Evolutionary conservation across 257 asterid species (phyloP).

Genomic region (Coffea canephora): DNA sequence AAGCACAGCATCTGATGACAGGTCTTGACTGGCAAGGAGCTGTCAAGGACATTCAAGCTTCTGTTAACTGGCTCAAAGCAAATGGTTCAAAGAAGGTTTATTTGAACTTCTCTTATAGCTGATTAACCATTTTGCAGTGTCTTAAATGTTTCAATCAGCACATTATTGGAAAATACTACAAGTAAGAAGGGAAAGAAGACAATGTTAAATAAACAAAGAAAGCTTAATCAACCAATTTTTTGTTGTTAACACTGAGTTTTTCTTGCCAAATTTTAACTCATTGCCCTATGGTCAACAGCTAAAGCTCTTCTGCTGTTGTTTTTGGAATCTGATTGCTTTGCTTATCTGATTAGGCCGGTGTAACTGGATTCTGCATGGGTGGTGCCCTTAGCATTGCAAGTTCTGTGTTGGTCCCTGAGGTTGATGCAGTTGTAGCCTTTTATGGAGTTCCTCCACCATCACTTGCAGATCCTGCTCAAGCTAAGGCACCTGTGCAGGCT

Average conservation of each 20-base stretch:
- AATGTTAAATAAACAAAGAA: neutral
- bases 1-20: slow-evolving; percentile 96
- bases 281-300: no score
- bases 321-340: neutral
- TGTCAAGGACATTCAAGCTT: slow-evolving; percentile 87
- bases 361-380: slow-evolving; percentile 98
- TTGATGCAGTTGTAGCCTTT: slow-evolving; percentile 86
- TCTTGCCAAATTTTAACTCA: neutral
- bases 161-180: neutral
- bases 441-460: slow-evolving; percentile 90
- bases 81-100: slow-evolving; percentile 88
- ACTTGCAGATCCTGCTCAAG: slow-evolving; percentile 80
- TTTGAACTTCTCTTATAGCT: neutral
- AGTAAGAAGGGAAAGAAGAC: neutral
- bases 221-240: neutral
- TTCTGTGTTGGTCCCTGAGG: slow-evolving; percentile 75
- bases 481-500: slow-evolving; percentile 94
- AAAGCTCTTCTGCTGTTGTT: neutral
- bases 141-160: neutral
- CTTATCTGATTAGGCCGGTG: slow-evolving; percentile 60
- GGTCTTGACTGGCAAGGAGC: slow-evolving; percentile 99
- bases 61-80: slow-evolving; percentile 85
- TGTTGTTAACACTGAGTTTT: neutral
- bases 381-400: slow-evolving; percentile 97
- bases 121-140: neutral